phyloP scores from a whole-genome alignment of 176 grass and related monocot genomes.

The Melocanna baccifera region DNA sequence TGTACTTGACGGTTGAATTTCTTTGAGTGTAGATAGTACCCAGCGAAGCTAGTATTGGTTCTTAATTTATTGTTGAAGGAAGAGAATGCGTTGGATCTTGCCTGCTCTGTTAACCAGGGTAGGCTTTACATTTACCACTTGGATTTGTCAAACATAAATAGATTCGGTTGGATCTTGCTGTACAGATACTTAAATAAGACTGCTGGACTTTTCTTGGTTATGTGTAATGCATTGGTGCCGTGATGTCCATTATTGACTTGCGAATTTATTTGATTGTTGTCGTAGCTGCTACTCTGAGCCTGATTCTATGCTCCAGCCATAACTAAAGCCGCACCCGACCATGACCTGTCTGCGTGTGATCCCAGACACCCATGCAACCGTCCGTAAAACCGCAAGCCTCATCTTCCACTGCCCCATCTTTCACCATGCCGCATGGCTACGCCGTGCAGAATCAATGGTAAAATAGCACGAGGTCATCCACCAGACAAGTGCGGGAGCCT shows the following conservation, averaged over 20 bases:
- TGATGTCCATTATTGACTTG: not conserved
- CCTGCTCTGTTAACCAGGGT: not conserved
- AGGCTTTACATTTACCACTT: not conserved
- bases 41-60: too few relatives aligned
- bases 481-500: too few relatives aligned
- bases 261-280: not conserved
- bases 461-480: too few relatives aligned
- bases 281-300: too few relatives aligned
- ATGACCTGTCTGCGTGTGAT: too few relatives aligned
- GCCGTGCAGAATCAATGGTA: rapidly evolving
- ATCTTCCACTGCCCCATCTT: too few relatives aligned
- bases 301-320: too few relatives aligned
- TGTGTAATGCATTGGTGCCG: not conserved
- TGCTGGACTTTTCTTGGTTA: not conserved
- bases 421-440: too few relatives aligned
- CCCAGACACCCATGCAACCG: too few relatives aligned
- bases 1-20: not conserved
- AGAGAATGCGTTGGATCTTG: not conserved
- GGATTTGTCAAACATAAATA: not conserved
- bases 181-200: not conserved
- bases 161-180: slow-evolving; percentile 1
- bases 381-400: too few relatives aligned
- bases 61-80: not conserved
- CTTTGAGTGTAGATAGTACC: not conserved
- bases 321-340: too few relatives aligned